Percentiles rank a stretch among this genome's conserved stretches.
phyloP scores from a whole-genome alignment of 2,329 filamentous ascomycete genomes.

The Colletotrichum phormii region DNA sequence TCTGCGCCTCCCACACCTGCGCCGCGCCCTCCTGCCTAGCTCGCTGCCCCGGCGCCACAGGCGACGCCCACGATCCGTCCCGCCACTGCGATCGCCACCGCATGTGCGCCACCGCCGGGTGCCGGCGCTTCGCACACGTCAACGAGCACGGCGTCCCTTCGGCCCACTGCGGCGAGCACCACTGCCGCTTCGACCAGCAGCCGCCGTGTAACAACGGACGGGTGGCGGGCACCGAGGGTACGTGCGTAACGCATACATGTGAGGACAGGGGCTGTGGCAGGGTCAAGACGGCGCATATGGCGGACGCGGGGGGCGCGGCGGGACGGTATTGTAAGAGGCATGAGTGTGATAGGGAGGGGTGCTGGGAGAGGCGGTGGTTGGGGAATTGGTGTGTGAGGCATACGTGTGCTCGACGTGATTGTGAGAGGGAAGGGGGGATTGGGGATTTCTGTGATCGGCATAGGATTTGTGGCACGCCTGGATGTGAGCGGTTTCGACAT shows the following conservation, averaged over 20 bases:
- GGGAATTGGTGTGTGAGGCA: slow-evolving; percentile 42
- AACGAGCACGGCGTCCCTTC: slow-evolving; percentile 42
- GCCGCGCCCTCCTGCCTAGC: slow-evolving; percentile 41
- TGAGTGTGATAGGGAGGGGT: slow-evolving; percentile 41
- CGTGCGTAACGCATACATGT: slow-evolving; percentile 40
- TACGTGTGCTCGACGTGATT: slow-evolving; percentile 43
- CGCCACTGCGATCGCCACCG: slow-evolving; percentile 46
- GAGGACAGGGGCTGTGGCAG: slow-evolving; percentile 41
- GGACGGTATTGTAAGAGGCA: slow-evolving; percentile 41
- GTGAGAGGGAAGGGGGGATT: slow-evolving; percentile 39
- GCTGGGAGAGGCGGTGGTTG: slow-evolving; percentile 38
- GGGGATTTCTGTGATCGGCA: slow-evolving; percentile 41
- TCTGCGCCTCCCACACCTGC: slow-evolving; percentile 46
- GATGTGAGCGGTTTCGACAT: slow-evolving; percentile 28
- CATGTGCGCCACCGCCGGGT: slow-evolving; percentile 40
- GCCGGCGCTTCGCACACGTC: slow-evolving; percentile 42
- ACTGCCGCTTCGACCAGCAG: slow-evolving; percentile 41
- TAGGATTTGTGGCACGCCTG: slow-evolving; percentile 24
- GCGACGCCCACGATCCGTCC: slow-evolving; percentile 33
- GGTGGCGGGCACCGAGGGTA: slow-evolving; percentile 17
- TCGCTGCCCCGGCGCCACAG: slow-evolving; percentile 37
- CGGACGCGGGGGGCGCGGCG: neutral
- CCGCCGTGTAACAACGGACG: slow-evolving; percentile 41
- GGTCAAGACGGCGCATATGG: slow-evolving; percentile 18
- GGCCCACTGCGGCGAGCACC: slow-evolving; percentile 45